Conservation (phyloP, 768 basidiomycete species). For the Calocera viscosa region DNA sequence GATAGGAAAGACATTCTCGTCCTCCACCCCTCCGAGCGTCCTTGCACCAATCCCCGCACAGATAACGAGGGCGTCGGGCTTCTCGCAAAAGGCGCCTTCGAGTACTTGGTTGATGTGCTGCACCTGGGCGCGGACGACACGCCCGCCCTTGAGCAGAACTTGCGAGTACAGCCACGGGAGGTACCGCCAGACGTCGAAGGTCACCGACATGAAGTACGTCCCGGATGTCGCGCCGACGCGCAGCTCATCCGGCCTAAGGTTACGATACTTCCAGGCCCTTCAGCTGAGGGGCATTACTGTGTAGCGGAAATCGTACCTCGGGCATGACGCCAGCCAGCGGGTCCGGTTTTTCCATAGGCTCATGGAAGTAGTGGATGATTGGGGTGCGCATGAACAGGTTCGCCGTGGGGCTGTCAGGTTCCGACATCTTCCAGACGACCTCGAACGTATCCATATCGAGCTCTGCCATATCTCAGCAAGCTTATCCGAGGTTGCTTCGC, state of each 20-base stretch:
- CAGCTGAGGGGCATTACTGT: neutral
- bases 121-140: slow-evolving; percentile 43
- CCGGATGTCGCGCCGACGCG: slow-evolving; percentile 37
- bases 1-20: slow-evolving; percentile 58
- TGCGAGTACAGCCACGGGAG: slow-evolving; percentile 49
- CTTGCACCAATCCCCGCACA: slow-evolving; percentile 65
- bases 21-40: slow-evolving; percentile 70
- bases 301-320: slow-evolving; percentile 21
- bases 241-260: slow-evolving; percentile 33
- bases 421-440: slow-evolving; percentile 59
- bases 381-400: slow-evolving; percentile 50
- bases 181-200: slow-evolving; percentile 53
- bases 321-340: slow-evolving; percentile 20
- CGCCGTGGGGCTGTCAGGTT: slow-evolving; percentile 37
- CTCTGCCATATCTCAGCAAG: slow-evolving; percentile 28
- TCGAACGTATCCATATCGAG: slow-evolving; percentile 63
- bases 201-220: slow-evolving; percentile 49
- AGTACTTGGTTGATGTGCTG: slow-evolving; percentile 62
- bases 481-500: neutral
- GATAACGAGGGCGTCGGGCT: slow-evolving; percentile 45
- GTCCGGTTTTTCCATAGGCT: slow-evolving; percentile 12
- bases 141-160: slow-evolving; percentile 49
- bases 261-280: slow-evolving; percentile 21
- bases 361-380: slow-evolving; percentile 49
- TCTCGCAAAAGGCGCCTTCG: slow-evolving; percentile 36